These are phyloP conservation scores for Lanmaoa rubissima DNA, from an alignment of 768 basidiomycete species.

Conservation along the genomic window DNA sequence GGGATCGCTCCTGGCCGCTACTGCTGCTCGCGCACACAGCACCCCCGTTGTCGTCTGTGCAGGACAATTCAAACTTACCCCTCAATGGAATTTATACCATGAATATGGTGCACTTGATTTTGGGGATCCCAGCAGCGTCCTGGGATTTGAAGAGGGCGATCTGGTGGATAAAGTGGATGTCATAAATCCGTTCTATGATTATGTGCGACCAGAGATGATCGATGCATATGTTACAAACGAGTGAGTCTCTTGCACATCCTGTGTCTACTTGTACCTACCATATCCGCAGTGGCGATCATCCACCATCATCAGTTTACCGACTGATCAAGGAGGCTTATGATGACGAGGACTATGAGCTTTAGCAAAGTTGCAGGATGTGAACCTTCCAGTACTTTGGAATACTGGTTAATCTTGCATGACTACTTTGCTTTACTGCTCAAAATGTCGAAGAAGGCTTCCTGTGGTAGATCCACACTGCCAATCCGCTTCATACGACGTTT, in stretches of 20 bases:
- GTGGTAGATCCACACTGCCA: slow-evolving; percentile 86
- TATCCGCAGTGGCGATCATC: slow-evolving; percentile 81
- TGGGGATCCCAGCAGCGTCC: slow-evolving; percentile 64
- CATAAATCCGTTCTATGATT: slow-evolving; percentile 95
- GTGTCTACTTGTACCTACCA: slow-evolving; percentile 6
- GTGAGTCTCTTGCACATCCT: slow-evolving; percentile 50
- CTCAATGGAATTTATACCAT: slow-evolving; percentile 84
- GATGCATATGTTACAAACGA: slow-evolving; percentile 96
- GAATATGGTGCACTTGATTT: slow-evolving; percentile 84
- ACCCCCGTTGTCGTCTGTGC: slow-evolving; percentile 93
- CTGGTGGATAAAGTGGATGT: slow-evolving; percentile 88
- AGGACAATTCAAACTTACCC: slow-evolving; percentile 96
- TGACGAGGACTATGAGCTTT: slow-evolving; percentile 85
- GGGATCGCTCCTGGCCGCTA: slow-evolving; percentile 81
- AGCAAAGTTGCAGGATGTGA: slow-evolving; percentile 2
- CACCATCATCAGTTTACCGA: slow-evolving; percentile 90
- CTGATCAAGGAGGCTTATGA: slow-evolving; percentile 94
- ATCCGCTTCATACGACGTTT: slow-evolving; percentile 88
- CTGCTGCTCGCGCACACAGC: slow-evolving; percentile 85
- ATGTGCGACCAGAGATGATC: slow-evolving; percentile 88
- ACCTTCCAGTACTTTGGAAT: background rate
- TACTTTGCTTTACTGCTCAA: slow-evolving; percentile 55
- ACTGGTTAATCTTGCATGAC: background rate
- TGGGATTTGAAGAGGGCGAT: slow-evolving; percentile 73
- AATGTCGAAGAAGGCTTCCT: slow-evolving; percentile 94